Base-by-base conservation (phyloP, 352 stramenopile genomes). In the Blastocystis sp. region DNA sequence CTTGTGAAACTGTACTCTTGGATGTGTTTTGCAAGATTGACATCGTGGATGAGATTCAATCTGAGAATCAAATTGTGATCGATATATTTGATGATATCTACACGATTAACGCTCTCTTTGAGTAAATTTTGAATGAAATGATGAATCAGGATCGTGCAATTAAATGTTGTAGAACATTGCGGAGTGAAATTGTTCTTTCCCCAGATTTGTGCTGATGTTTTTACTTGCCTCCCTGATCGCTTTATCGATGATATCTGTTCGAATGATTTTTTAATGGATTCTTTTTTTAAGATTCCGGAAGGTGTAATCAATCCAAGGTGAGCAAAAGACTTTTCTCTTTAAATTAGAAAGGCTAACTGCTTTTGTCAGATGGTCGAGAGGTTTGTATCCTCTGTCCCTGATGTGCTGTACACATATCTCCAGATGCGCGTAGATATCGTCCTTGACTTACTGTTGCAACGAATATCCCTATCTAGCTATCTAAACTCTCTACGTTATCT, bases 231-330 rank as follows among this genome's bases (percentile, higher is more conserved):
- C 34, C 70, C 70, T 9, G 70, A 80, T 39, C 15, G 39, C 41
- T 80, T 80, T 62, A 64, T 80, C 23, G 26, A 80, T 13, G 70
- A 80, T 39, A 80, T 80, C 56, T 80, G 70, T 26, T 80, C 70
- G 23, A 80, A 80, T 20, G 70, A 80, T 47, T 61, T 62, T 56
- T 26, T 80, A 15, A 80, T 80, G 70, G 70, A 80, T 64, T 63
- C 70, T 8, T 80, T 80, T 64, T 80, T 80, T 43, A 26, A n/a
- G 43, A 80, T 80, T 3, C 70, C 70, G 6, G 50, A n/a, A 15
- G 13, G 8, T 13, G 2, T 13, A 15, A 66, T 64, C 23, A 47
- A 64, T 47, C 56, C 70, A 34, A 20, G 26, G 62, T 73, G 29
- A 41, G 3, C 2, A 50, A 3, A 50, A 20, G 26, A 7, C 29